phyloP scores from a whole-genome alignment of 73 alveolate species.

The Uronychia setigera region DNA sequence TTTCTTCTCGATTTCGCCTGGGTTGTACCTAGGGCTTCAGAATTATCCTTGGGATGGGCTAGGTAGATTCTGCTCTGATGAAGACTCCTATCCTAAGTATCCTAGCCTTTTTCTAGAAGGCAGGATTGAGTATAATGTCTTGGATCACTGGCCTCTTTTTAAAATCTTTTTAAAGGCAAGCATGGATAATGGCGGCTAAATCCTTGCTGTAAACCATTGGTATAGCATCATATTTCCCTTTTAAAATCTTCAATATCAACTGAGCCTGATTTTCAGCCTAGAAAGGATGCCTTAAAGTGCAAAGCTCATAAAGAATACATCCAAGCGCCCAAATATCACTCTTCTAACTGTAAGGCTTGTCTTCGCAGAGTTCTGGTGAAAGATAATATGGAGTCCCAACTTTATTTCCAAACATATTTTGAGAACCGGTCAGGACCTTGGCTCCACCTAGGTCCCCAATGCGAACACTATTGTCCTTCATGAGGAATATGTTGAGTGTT shows the following conservation, averaged over 20 bases:
- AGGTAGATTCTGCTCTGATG: background rate
- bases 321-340: slow-evolving; percentile 98
- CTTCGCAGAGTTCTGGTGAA: slow-evolving; percentile 79
- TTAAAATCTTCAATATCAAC: slow-evolving; percentile 91
- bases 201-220: slow-evolving; percentile 82
- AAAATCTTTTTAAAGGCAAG: slow-evolving; percentile 86
- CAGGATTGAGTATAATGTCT: slow-evolving; percentile 47
- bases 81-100: background rate
- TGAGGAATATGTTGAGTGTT: slow-evolving; percentile 66
- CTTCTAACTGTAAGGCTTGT: slow-evolving; percentile 80
- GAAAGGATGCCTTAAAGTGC: slow-evolving; percentile 97
- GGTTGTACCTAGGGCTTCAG: no score
- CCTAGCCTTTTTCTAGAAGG: background rate
- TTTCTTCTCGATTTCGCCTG: no score
- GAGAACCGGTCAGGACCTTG: slow-evolving; percentile 52
- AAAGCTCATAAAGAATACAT: slow-evolving; percentile 97
- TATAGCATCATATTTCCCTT: slow-evolving; percentile 94
- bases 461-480: slow-evolving; percentile 61
- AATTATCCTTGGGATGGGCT: no score
- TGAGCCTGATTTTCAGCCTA: slow-evolving; percentile 96
- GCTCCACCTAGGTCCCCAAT: slow-evolving; percentile 85
- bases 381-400: slow-evolving; percentile 93
- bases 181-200: slow-evolving; percentile 79
- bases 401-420: slow-evolving; percentile 84
- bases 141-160: slow-evolving; percentile 91